Percentiles rank a stretch among this genome's conserved stretches.
phyloP scores from a whole-genome alignment of 1,284 basidiomycete species.

The Athelia sp. region DNA sequence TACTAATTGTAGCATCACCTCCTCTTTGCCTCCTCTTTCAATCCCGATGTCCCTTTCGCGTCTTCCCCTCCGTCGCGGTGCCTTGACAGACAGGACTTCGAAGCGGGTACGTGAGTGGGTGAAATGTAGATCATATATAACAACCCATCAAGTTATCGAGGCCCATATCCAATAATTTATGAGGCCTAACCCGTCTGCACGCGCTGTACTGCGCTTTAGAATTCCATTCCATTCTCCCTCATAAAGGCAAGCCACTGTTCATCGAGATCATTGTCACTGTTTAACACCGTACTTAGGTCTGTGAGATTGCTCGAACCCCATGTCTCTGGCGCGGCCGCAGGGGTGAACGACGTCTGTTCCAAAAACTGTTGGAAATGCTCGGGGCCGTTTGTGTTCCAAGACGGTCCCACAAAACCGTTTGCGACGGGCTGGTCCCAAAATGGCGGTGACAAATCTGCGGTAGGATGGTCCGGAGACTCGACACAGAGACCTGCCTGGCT shows the following conservation, averaged over 20 bases:
- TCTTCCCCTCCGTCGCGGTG: too few relatives aligned
- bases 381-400: background rate
- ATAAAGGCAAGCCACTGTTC: conserved; percentile 53
- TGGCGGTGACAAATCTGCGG: background rate
- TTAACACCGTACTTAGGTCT: conserved; percentile 41
- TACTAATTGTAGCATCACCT: too few relatives aligned
- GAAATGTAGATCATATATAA: too few relatives aligned
- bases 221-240: conserved; percentile 46
- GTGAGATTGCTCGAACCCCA: conserved; percentile 16
- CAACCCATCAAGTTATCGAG: too few relatives aligned
- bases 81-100: too few relatives aligned
- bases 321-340: background rate
- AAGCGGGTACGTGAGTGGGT: too few relatives aligned
- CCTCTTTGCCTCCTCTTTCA: too few relatives aligned
- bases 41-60: too few relatives aligned
- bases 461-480: conserved; percentile 7
- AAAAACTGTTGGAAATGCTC: too few relatives aligned
- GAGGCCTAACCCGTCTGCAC: too few relatives aligned
- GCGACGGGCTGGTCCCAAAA: background rate
- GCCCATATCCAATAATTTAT: too few relatives aligned
- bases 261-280: conserved; percentile 49
- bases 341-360: background rate
- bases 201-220: too few relatives aligned
- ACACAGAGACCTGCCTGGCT: conserved; percentile 21
- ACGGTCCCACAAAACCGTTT: background rate